Evolutionary conservation across 1,284 basidiomycete genomes (phyloP).

Genomic region (Moniliophthora roreri): DNA sequence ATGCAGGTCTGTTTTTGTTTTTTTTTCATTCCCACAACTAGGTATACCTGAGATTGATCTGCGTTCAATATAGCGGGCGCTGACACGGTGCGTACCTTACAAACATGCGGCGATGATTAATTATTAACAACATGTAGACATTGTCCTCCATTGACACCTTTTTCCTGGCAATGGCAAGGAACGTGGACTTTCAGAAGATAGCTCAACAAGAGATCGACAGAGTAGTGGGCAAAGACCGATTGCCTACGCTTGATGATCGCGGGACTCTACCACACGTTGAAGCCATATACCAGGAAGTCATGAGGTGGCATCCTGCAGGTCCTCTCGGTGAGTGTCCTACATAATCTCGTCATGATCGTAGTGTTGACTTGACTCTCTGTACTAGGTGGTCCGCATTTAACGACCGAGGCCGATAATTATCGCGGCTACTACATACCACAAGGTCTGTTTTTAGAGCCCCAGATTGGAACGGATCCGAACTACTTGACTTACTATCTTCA

Average conservation of each 20-base stretch:
- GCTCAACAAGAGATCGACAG: neutral
- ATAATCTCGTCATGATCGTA: neutral
- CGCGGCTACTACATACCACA: no score
- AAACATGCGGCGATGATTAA: neutral
- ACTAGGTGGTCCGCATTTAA: no score
- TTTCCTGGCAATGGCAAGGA: neutral
- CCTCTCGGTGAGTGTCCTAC: slow-evolving; percentile 25
- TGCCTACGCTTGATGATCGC: neutral
- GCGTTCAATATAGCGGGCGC: neutral
- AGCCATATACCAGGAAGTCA: neutral
- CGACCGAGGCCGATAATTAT: no score
- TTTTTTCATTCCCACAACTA: no score
- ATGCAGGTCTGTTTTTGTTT: neutral
- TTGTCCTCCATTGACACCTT: neutral
- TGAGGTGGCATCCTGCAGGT: slow-evolving; percentile 21
- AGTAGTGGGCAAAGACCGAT: neutral
- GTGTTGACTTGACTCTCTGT: no score
- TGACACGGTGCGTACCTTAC: neutral
- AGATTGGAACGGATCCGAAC: no score
- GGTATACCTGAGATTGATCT: no score
- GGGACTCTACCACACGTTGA: neutral
- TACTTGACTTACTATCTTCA: no score
- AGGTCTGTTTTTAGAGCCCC: no score
- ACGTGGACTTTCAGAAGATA: neutral
- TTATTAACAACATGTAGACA: neutral